These are phyloP conservation scores for Bassia scoparia DNA, from an alignment of 148 eudicot genomes.

Conservation along the genomic window DNA sequence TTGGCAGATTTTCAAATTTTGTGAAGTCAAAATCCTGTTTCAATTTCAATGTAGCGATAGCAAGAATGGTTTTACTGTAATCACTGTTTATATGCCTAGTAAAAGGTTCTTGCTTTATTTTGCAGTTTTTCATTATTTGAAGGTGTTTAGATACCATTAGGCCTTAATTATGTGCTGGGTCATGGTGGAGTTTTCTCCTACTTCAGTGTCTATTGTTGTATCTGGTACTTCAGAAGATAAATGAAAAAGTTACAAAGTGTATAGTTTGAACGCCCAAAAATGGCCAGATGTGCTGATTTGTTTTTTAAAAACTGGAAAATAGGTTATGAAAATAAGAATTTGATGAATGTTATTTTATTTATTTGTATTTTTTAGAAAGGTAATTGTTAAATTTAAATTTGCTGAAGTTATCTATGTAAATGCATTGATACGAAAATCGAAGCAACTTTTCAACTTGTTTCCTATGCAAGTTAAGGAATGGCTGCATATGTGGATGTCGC, in stretches of 20 bases:
- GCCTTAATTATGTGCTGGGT: no score
- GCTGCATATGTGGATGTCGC: background rate
- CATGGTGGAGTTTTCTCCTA: no score
- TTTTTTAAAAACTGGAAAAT: background rate
- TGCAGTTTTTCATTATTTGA: no score
- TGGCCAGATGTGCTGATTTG: background rate
- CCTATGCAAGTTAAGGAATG: background rate
- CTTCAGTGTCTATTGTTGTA: no score
- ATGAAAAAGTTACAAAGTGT: background rate
- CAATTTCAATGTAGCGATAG: background rate
- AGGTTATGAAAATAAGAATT: no score
- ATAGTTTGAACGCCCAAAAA: background rate
- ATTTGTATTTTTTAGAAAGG: no score
- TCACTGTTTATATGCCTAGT: no score
- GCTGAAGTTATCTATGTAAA: background rate
- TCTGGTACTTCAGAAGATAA: background rate
- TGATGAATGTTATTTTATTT: no score
- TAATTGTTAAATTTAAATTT: no score
- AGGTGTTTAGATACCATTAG: no score
- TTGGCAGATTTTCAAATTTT: background rate
- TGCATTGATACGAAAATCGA: background rate
- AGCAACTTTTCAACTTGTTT: background rate
- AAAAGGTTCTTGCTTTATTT: no score
- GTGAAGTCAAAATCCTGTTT: background rate
- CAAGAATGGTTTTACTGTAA: background rate